Conservation (phyloP, 805 yeast genomes). For the Kregervanrija pseudodelftensis region DNA sequence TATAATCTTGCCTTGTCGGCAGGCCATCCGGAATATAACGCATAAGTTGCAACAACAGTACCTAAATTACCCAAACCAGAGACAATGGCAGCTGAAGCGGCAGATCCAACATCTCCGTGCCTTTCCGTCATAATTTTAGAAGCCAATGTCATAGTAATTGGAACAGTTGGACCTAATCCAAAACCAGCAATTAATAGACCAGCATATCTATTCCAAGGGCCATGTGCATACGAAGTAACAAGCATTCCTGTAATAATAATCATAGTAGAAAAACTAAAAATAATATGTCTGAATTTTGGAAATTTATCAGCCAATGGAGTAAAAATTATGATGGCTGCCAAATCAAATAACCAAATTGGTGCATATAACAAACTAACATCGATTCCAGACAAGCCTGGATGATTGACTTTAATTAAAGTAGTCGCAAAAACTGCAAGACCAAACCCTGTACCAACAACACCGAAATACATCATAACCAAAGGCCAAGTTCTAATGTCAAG, state of each 20-base stretch:
- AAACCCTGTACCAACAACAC: constrained; percentile 87
- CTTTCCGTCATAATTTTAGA: constrained; percentile 64
- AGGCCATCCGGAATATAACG: constrained; percentile 84
- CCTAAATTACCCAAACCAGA: constrained; percentile 86
- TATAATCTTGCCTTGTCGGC: constrained; percentile 56
- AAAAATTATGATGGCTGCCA: constrained; percentile 62
- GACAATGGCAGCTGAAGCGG: constrained; percentile 75
- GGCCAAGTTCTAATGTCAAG: constrained; percentile 73
- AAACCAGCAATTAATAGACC: constrained; percentile 79
- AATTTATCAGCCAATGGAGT: constrained; percentile 77
- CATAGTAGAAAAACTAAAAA: constrained; percentile 55
- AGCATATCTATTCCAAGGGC: constrained; percentile 70
- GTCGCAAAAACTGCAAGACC: constrained; percentile 84
- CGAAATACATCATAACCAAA: constrained; percentile 78
- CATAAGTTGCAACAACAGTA: constrained; percentile 78
- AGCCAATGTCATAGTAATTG: constrained; percentile 78
- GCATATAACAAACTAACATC: constrained; percentile 72
- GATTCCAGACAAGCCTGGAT: constrained; percentile 57
- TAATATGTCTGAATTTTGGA: constrained; percentile 49
- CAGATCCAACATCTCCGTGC: constrained; percentile 81
- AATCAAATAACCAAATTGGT: constrained; percentile 85
- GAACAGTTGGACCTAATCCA: constrained; percentile 88
- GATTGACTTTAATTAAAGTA: constrained; percentile 58
- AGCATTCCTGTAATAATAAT: constrained; percentile 70
- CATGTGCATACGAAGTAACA: constrained; percentile 68